A percentile compares a stretch with the other conserved stretches of the same genome.
Conservation (phyloP, 805 yeast genomes). For the Wickerhamiella azymoides region DNA sequence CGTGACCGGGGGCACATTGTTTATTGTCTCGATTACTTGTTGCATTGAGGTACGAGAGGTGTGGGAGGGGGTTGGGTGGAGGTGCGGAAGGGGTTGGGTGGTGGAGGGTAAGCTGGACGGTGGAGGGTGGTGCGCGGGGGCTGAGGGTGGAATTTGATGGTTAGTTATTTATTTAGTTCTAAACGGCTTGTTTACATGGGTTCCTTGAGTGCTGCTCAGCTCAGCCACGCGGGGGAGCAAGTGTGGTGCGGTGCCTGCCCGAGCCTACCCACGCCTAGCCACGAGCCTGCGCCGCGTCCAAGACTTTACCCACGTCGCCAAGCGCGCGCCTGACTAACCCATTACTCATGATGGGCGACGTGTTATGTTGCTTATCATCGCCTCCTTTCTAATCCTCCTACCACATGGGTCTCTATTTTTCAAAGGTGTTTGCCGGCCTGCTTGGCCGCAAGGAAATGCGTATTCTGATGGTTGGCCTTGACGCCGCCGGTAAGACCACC, state of each 20-base stretch:
- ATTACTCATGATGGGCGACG: not conserved
- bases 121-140: no score
- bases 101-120: not conserved
- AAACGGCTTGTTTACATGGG: no score
- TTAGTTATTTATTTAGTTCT: no score
- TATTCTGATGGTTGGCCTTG: constrained; percentile 94
- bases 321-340: not conserved
- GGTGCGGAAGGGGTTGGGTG: not conserved
- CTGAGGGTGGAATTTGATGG: no score
- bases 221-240: no score
- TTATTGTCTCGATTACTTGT: not conserved
- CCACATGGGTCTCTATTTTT: constrained; percentile 83
- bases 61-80: not conserved
- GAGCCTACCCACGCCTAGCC: no score
- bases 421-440: constrained; percentile 86
- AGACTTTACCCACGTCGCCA: not conserved
- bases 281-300: no score
- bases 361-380: constrained; percentile 7
- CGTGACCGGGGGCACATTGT: constrained; percentile 4
- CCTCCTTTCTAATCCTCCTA: constrained; percentile 8
- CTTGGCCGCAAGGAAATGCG: constrained; percentile 98
- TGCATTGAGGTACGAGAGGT: not conserved
- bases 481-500: constrained; percentile 98
- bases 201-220: no score
- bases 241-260: no score